Evolutionary conservation across 257 asterid genomes (phyloP).

Genomic region (Fraxinus excelsior): DNA sequence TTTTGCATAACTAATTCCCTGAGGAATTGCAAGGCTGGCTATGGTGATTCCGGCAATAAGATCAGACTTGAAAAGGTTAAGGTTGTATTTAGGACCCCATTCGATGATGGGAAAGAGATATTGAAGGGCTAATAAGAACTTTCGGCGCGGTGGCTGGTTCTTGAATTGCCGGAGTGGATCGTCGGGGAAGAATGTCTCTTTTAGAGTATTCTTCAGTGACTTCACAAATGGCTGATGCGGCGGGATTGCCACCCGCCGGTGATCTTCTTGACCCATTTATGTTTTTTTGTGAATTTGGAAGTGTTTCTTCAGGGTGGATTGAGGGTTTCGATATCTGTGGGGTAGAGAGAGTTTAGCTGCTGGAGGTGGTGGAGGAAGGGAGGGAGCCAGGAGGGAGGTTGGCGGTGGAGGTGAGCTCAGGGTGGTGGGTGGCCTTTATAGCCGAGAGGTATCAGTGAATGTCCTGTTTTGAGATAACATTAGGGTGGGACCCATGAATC

Average conservation of each 20-base stretch:
- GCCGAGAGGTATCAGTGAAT: background rate
- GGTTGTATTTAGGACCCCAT: conserved; percentile 68
- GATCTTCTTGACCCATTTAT: conserved; percentile 57
- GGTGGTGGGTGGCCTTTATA: conserved; percentile 14
- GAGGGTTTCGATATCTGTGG: background rate
- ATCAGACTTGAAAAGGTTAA: conserved; percentile 56
- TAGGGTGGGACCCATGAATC: background rate
- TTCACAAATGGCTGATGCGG: conserved; percentile 64
- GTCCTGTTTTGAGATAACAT: background rate
- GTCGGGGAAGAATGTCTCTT: conserved; percentile 78
- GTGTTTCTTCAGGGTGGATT: background rate
- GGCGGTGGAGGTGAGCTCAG: background rate
- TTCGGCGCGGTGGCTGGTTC: conserved; percentile 53
- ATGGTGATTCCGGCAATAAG: conserved; percentile 83
- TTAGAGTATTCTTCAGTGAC: conserved; percentile 55
- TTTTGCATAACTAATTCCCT: conserved; percentile 89
- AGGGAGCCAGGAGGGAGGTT: background rate
- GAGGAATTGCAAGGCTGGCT: conserved; percentile 86
- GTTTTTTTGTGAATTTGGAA: background rate
- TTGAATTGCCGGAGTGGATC: conserved; percentile 85
- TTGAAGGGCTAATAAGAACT: conserved; percentile 51
- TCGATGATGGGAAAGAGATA: conserved; percentile 67
- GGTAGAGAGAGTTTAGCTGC: background rate
- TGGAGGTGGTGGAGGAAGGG: background rate
- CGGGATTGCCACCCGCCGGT: conserved; percentile 55